Base-by-base conservation (phyloP, 345 rosid genomes). In the Corchorus olitorius region DNA sequence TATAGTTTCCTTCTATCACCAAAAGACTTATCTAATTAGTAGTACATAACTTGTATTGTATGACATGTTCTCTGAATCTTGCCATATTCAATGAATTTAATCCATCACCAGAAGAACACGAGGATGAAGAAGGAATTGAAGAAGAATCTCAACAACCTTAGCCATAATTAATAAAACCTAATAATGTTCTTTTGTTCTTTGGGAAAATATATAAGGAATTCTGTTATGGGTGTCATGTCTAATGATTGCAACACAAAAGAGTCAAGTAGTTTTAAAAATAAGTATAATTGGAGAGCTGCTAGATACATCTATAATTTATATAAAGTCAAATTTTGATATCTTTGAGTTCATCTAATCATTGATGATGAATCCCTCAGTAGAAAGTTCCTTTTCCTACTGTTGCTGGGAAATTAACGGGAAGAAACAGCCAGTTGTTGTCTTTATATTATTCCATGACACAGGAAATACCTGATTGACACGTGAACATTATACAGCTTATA, bases 101-200 rank as follows among this genome's bases (percentile, higher is more conserved):
- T 41, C n/a, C 34, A 2, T 27, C 0, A 5, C 2, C 12, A 0
- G 48, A 45, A 45, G 1, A 45, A 45, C 5, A 41, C 5, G 7
- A 41, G 7, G 10, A 45, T 7, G 8, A 45, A 45, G 15, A 39
- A 39, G 43, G 43, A 39, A 39, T 39, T 39, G 10, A 33, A 34
- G 41, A 43, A 19, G 70, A 65, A 66, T 19, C 71, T 66, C 37
- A 45, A 11, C 71, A 66, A 66, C 54, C 71, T 46, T 45, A 66
- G 37, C 71, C 5, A 48, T 41, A 41, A 41, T 3, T 4, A 7
- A n/a, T n/a, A n/a, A n/a, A n/a, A n/a, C 33, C 43, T 39, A 39
- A 27, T 39, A 39, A 27, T 48, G 41, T 3, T 54, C 19, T 20
- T 20, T 48, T n/a, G 1, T 46, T 67, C 37, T 46, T 13, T 22